Evolutionary conservation across 179 eudicot species (phyloP).

Genomic region (Dionaea muscipula): DNA sequence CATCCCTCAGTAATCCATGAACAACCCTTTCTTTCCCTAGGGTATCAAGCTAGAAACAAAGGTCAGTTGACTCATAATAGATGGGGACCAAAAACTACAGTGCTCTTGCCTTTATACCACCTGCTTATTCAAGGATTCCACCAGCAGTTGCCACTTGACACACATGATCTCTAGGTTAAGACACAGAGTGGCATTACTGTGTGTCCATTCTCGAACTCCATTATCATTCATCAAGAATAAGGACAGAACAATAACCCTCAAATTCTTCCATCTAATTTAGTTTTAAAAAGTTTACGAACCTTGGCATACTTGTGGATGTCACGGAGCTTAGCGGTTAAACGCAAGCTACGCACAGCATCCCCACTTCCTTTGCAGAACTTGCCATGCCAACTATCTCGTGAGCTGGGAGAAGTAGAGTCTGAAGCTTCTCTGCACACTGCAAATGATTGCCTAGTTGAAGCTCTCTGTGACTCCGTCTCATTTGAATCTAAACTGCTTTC

Average conservation of each 20-base stretch:
- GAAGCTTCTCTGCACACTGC: conserved; percentile 50
- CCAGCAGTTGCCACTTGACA: no score
- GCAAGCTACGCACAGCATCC: conserved; percentile 68
- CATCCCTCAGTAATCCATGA: no score
- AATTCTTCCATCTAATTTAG: not conserved
- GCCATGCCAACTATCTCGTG: conserved; percentile 66
- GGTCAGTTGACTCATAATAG: no score
- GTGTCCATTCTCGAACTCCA: no score
- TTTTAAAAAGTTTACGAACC: conserved; percentile 26
- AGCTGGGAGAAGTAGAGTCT: conserved; percentile 48
- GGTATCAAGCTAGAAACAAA: no score
- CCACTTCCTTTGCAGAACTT: conserved; percentile 51
- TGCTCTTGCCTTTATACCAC: no score
- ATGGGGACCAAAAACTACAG: no score
- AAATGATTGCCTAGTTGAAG: conserved; percentile 39
- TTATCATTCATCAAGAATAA: no score
- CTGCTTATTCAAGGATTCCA: no score
- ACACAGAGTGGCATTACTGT: no score
- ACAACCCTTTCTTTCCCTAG: no score
- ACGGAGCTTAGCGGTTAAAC: conserved; percentile 80
- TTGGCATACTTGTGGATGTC: conserved; percentile 91
- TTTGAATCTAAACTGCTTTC: conserved; percentile 36
- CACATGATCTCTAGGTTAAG: no score
- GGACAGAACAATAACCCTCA: not conserved
- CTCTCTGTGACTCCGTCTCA: conserved; percentile 46